Evolutionary conservation across 306 rosid genomes (phyloP).

Genomic region (Datisca glomerata): DNA sequence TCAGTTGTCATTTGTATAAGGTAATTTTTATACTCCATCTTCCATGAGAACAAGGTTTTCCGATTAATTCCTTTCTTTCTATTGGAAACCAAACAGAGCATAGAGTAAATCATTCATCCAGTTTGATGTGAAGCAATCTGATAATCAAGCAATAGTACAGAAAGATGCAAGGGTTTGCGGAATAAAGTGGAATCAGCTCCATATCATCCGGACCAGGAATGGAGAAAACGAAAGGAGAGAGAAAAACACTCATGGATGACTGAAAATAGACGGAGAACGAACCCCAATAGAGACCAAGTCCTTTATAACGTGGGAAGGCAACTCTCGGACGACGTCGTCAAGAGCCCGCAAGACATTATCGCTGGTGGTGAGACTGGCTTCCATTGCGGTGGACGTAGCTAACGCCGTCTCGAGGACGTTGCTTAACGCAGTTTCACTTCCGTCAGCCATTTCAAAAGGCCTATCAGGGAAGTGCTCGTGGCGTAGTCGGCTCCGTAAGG

Average conservation of each 20-base stretch:
- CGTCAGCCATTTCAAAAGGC: constrained; percentile 5
- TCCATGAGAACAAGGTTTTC: too few relatives aligned
- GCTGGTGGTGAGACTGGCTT: constrained; percentile 2
- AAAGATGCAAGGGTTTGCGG: too few relatives aligned
- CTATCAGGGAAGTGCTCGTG: too few relatives aligned
- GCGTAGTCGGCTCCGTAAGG: too few relatives aligned
- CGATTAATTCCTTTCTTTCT: too few relatives aligned
- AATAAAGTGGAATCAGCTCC: too few relatives aligned
- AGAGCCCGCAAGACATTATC: constrained; percentile 7
- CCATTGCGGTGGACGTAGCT: constrained; percentile 4
- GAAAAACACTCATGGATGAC: too few relatives aligned
- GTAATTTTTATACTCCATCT: neutral
- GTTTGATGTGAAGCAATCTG: too few relatives aligned
- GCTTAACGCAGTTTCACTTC: neutral
- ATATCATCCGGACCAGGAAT: neutral
- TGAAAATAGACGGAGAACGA: too few relatives aligned
- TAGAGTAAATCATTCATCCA: too few relatives aligned
- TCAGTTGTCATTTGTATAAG: neutral
- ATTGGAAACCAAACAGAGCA: too few relatives aligned
- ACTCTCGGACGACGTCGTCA: constrained; percentile 16
- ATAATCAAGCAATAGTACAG: too few relatives aligned
- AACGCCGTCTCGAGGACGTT: neutral
- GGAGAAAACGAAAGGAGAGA: neutral
- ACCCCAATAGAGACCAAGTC: constrained; percentile 44
- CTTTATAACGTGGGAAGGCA: constrained; percentile 39